phyloP scores from a whole-genome alignment of 1,139 yeast genomes.

The Pichia sp. region DNA sequence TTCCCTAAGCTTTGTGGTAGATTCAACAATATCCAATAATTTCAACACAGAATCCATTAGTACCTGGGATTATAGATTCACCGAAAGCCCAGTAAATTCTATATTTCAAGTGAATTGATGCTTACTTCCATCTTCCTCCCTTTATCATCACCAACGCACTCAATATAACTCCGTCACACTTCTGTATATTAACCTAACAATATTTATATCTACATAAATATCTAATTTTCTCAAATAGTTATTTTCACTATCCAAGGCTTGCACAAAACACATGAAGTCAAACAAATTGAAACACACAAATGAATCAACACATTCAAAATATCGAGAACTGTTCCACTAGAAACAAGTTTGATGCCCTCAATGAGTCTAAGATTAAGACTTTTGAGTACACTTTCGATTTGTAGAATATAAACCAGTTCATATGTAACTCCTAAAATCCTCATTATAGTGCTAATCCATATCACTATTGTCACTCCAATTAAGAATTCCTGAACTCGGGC shows the following conservation, averaged over 20 bases:
- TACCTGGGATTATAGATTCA: conserved; percentile 61
- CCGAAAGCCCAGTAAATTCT: conserved; percentile 58
- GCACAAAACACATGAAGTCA: conserved; percentile 15
- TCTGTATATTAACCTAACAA: conserved; percentile 2
- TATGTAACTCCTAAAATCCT: conserved; percentile 5
- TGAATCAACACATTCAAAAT: conserved; percentile 16
- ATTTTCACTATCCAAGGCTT: conserved; percentile 25
- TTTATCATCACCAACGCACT: not conserved
- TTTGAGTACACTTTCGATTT: not conserved
- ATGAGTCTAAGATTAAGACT: conserved; percentile 4
- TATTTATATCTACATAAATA: conserved; percentile 1
- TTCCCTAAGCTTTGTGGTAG: conserved; percentile 53
- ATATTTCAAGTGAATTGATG: conserved; percentile 35
- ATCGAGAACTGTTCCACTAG: conserved; percentile 21
- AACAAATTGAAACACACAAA: conserved; percentile 16
- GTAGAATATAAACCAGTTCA: conserved; percentile 4
- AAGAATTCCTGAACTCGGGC: not conserved
- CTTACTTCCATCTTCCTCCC: not conserved
- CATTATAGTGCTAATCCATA: conserved; percentile 4
- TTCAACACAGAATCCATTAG: conserved; percentile 43
- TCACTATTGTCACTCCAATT: not conserved
- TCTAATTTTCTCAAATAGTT: conserved; percentile 3
- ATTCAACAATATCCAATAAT: conserved; percentile 46
- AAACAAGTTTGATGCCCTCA: conserved; percentile 14
- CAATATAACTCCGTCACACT: not conserved